Conservation (phyloP, 2,329 filamentous ascomycete species). For the Cryphonectria carpinicola region DNA sequence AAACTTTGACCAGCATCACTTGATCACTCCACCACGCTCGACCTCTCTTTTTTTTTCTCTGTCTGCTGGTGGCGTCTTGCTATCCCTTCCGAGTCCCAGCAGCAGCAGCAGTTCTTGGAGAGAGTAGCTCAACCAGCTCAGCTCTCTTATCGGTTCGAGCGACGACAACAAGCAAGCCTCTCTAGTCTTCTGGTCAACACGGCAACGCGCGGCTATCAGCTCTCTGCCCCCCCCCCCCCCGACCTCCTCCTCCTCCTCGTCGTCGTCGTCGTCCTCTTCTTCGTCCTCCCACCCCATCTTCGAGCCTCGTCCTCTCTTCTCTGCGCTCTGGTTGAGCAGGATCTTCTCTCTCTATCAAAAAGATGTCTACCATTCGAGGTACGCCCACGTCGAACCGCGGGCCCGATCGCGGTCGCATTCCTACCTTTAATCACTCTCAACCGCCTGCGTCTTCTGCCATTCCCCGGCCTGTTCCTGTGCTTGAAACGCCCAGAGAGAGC, state of each 20-base stretch:
- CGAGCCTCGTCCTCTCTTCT: not conserved
- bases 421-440: conserved; percentile 63
- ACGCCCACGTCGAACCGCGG: conserved; percentile 71
- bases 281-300: not conserved
- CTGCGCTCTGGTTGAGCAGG: conserved; percentile 3
- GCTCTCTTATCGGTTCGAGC: not conserved
- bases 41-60: not conserved
- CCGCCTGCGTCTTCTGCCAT: conserved; percentile 61
- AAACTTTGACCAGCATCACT: not conserved
- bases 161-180: not conserved
- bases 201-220: conserved; percentile 6
- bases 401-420: conserved; percentile 61
- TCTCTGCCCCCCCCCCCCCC: not conserved
- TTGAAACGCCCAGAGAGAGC: conserved; percentile 50
- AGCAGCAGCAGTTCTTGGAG: not conserved
- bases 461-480: conserved; percentile 73
- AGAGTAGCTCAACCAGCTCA: too few species aligned
- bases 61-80: not conserved
- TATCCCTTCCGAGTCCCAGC: not conserved
- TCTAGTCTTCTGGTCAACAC: not conserved
- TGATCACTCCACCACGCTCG: not conserved
- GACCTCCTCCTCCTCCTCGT: not conserved
- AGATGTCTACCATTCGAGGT: conserved; percentile 62
- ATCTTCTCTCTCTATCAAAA: not conserved
- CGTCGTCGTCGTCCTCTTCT: not conserved